Conservation (phyloP, 179 eudicot genomes). For the Silene coronaria region DNA sequence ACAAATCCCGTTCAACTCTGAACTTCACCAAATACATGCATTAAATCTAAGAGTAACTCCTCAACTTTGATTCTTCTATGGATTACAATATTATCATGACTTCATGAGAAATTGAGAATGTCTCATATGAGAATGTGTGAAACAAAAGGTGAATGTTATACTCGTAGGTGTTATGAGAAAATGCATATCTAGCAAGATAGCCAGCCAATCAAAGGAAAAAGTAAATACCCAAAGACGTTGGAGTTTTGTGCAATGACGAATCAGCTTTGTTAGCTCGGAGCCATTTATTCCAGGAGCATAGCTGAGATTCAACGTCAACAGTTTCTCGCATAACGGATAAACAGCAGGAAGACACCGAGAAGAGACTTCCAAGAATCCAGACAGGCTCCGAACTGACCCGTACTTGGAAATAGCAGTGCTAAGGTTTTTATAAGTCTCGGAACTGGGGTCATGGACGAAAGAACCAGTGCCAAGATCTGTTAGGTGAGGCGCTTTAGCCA, state of each 20-base stretch:
- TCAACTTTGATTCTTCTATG: neutral
- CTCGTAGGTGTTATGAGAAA: neutral
- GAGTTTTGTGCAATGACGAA: slow-evolving; percentile 57
- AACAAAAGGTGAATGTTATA: neutral
- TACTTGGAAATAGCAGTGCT: slow-evolving; percentile 40
- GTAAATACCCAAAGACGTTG: slow-evolving; percentile 60
- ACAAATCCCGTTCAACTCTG: no score
- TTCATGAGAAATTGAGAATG: neutral
- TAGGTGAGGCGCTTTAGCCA: slow-evolving; percentile 58
- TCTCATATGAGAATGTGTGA: neutral
- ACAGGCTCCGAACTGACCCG: slow-evolving; percentile 57
- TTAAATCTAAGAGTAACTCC: no score
- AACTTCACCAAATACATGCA: no score
- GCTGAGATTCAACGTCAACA: slow-evolving; percentile 70
- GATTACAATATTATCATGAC: neutral
- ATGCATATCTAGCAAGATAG: neutral
- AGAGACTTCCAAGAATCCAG: slow-evolving; percentile 64
- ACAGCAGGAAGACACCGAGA: slow-evolving; percentile 46
- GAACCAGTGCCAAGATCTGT: slow-evolving; percentile 68
- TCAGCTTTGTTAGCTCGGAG: slow-evolving; percentile 46
- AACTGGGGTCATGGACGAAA: slow-evolving; percentile 51
- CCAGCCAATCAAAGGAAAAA: neutral
- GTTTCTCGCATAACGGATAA: slow-evolving; percentile 52
- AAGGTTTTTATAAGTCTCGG: slow-evolving; percentile 46
- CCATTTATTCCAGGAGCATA: slow-evolving; percentile 64